These are phyloP conservation scores for Ampelomyces quisqualis DNA, from an alignment of 2,329 filamentous ascomycete genomes.

Conservation along the genomic window DNA sequence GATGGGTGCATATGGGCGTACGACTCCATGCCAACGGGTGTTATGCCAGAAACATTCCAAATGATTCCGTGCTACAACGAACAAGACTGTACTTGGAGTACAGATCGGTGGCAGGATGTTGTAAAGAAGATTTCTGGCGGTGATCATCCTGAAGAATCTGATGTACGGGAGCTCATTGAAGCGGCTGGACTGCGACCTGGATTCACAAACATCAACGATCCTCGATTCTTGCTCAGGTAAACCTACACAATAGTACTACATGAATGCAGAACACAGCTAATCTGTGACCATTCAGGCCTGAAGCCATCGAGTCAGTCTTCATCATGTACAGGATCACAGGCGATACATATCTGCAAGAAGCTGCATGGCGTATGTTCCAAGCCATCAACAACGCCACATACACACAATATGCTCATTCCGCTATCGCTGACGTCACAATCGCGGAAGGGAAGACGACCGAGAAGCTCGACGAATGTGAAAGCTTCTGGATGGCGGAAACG, in stretches of 20 bases:
- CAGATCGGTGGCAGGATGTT: conserved; percentile 47
- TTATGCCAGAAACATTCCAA: conserved; percentile 56
- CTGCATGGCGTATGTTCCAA: conserved; percentile 84
- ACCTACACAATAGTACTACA: too few relatives aligned
- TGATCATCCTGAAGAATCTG: conserved; percentile 12
- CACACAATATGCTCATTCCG: conserved; percentile 68
- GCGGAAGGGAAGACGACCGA: conserved; percentile 23
- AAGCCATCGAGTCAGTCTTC: conserved; percentile 86
- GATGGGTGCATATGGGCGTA: conserved; percentile 61
- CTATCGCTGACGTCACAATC: conserved; percentile 64
- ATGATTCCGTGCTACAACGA: conserved; percentile 47
- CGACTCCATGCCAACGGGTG: conserved; percentile 50
- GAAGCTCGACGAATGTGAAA: conserved; percentile 54
- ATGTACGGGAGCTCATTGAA: conserved; percentile 35
- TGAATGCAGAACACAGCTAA: too few relatives aligned
- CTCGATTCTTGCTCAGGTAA: conserved; percentile 47
- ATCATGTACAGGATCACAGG: conserved; percentile 90
- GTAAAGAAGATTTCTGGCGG: conserved; percentile 27
- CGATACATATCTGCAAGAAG: conserved; percentile 71
- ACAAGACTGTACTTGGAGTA: conserved; percentile 47
- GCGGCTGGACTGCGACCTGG: conserved; percentile 46
- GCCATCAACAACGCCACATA: conserved; percentile 66
- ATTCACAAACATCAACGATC: conserved; percentile 42
- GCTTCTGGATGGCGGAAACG: conserved; percentile 88
- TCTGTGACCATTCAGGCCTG: conserved; percentile 58